Evolutionary conservation across 495 filamentous ascomycete genomes (phyloP), one percentile per base, ranked within the genome.

Genomic region (Pseudomonodictys pantanalensis): DNA sequence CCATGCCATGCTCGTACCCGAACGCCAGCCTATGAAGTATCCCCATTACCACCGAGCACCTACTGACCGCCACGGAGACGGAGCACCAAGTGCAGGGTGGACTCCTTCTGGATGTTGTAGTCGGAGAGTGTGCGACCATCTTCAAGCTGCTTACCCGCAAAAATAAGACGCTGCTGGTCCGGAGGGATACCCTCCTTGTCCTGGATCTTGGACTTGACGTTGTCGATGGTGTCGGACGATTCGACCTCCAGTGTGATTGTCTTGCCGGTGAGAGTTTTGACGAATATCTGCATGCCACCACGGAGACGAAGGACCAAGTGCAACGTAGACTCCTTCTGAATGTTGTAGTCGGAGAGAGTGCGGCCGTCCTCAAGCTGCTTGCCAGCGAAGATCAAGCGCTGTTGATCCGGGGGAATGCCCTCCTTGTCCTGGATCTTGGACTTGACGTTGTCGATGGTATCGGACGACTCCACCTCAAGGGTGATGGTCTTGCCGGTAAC

Each of bases 81-180:
- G 49, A 67, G 64, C 64, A 67, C 64, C 64, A 67, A 67, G 59
- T 67, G 64, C 48, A 67, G 54, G 15, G 63, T 66, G 1, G 88
- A 92, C 84, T 98, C 93, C 86, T 98, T 98, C 86, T 98, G 93
- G 81, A 98, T 98, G 84, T 97, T 97, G 89, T 98, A 98, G 77
- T 98, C 93, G 69, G 89, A 93, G 67, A 98, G 89, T 68, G 92
- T 97, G 66, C 92, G 92, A 73, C 92, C 92, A 68, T 97, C 92
- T 81, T 97, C 92, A 68, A 97, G 89, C 12, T 41, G 38, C 38
- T 41, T 41, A 15, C 38, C 38, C 15, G 38, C 38, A 15, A 41
- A 41, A 18, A 41, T 41, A 3, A 41, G 38, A 41, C 38, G 93
- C 83, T 98, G 93, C 77, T 98, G 93, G 79, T 97, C 93, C 22